Base-by-base conservation (phyloP, 1,284 basidiomycete genomes). In the Moesziomyces sp. region DNA sequence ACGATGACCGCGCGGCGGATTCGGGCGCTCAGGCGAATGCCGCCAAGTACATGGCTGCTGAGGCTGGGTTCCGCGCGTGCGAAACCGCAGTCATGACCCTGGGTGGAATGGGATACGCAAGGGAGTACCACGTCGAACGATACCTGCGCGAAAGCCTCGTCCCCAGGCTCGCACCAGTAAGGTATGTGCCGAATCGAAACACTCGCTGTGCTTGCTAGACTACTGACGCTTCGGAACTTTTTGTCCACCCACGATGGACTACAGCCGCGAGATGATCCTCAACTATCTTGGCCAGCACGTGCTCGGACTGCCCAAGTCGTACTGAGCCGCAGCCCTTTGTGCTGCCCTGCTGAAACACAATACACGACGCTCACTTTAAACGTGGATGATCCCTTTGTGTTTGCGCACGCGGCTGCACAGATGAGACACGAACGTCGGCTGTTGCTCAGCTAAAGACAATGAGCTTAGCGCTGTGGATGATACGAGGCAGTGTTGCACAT, bases 81-180 rank as follows among this genome's bases (percentile, higher is more conserved):
- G 64, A 73, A 46, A 69, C 68, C 5, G 57, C 64, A 42, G 61
- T 84, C 10, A 79, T 81, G 80, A 76, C 71, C 3, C 60, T 78
- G 16, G 83, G 83, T 5, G 83, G 83, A 3, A 83, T 84, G 80
- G 83, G 83, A 0, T 84, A 83, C 45, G 78, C 79, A 1, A 62
- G 55, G 5, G 82, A 83, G 33, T 84, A 67, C 54, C 75, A 63
- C 58, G 74, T 68, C 30, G 77, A 71, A 45, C 38, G 77, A 33
- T 75, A 76, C 49, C 60, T 83, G 4, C 52, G 82, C 2, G 82
- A 84, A 54, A 75, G 79, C 16, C 69, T 84, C 50, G 80, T 83
- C 7, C 81, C 81, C 11, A 56, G 82, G 24, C 71, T 84, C 3
- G 82, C 82, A 28, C 81, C 81, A 5, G 69, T 72, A 38, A 72